Evolutionary conservation across 2,329 filamentous ascomycete species (phyloP).

Genomic region (Trichoderma atroviride): DNA sequence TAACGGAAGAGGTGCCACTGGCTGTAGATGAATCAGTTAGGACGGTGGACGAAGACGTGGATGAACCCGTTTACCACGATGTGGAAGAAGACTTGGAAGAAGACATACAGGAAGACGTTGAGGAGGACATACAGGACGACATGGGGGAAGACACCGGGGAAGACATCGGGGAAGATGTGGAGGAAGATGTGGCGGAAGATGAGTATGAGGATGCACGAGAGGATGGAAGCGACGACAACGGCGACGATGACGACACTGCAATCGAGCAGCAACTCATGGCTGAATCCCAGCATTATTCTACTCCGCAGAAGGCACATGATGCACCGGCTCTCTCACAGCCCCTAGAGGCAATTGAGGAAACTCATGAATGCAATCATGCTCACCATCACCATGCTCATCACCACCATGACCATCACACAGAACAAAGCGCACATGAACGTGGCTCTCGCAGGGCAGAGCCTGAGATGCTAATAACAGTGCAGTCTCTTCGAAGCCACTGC

Average conservation of each 20-base stretch:
- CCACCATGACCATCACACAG: not conserved
- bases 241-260: slow-evolving; percentile 27
- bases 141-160: slow-evolving; percentile 21
- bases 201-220: slow-evolving; percentile 1
- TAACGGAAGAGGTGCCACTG: not conserved
- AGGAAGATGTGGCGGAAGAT: not conserved
- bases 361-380: not conserved
- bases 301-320: slow-evolving; percentile 3
- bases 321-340: not conserved
- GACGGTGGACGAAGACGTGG: not conserved
- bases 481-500: slow-evolving; percentile 37
- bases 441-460: slow-evolving; percentile 25
- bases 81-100: slow-evolving; percentile 7
- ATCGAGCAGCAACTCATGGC: slow-evolving; percentile 33
- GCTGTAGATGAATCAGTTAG: slow-evolving; percentile 3
- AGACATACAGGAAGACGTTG: slow-evolving; percentile 5
- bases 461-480: slow-evolving; percentile 36
- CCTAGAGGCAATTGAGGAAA: not conserved
- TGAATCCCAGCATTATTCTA: slow-evolving; percentile 28
- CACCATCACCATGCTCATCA: slow-evolving; percentile 24
- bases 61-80: not conserved
- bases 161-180: not conserved
- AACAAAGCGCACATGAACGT: not conserved
- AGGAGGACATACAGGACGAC: not conserved
- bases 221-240: slow-evolving; percentile 21